phyloP scores from a whole-genome alignment of 345 rosid genomes.

The Moringa oleifera region DNA sequence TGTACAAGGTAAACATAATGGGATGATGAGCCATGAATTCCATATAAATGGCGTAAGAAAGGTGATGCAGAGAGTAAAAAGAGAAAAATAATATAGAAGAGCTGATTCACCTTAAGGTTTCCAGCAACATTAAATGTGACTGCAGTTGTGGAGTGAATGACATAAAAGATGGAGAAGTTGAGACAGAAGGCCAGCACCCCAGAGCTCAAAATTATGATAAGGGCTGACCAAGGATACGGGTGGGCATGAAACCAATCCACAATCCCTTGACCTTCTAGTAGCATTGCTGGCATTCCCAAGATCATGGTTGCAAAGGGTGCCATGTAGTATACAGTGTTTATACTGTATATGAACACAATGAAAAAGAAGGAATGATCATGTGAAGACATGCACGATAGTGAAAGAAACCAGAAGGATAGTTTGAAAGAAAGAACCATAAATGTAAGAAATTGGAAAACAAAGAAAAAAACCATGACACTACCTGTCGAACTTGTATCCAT shows the following conservation, averaged over 20 bases:
- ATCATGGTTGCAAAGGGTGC: conserved; percentile 98
- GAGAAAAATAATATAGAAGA: background rate
- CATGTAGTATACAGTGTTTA: conserved; percentile 99
- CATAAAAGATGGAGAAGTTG: conserved; percentile 96
- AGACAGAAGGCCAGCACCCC: conserved; percentile 96
- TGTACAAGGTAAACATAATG: too few relatives aligned
- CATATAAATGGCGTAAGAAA: too few relatives aligned
- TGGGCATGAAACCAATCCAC: conserved; percentile 69
- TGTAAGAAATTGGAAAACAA: too few relatives aligned
- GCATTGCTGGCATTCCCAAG: conserved; percentile 73
- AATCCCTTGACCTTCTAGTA: conserved; percentile 89
- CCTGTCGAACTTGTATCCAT: conserved; percentile 99
- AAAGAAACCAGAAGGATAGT: background rate
- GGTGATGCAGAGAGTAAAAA: too few relatives aligned
- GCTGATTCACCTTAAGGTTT: conserved; percentile 81
- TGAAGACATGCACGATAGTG: background rate
- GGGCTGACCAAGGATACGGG: conserved; percentile 45
- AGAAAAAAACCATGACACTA: conserved; percentile 16
- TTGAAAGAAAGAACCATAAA: too few relatives aligned
- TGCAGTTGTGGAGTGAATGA: conserved; percentile 97
- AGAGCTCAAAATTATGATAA: conserved; percentile 75
- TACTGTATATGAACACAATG: conserved; percentile 33
- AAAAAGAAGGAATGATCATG: conserved; percentile 15
- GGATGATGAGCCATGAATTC: background rate
- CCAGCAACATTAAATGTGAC: conserved; percentile 99